These are phyloP conservation scores for Colletotrichum caudatum DNA, from an alignment of 2,329 filamentous ascomycete species.

Conservation along the genomic window DNA sequence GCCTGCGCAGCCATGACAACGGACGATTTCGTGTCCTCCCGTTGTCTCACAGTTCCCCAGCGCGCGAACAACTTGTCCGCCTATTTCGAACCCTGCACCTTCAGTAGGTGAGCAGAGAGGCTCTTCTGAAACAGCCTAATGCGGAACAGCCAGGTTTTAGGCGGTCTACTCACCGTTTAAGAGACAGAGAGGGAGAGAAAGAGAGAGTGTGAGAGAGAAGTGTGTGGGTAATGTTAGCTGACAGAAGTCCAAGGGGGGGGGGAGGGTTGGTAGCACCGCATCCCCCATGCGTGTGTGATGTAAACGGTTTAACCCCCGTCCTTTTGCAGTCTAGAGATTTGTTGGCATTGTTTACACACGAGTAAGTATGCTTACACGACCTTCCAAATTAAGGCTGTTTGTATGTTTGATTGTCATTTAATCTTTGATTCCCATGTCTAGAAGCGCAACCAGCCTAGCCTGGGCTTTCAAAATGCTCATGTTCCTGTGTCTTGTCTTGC, in stretches of 20 bases:
- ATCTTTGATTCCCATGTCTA: background rate
- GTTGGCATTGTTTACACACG: slow-evolving; percentile 21
- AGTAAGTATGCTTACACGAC: background rate
- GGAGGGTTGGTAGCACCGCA: background rate
- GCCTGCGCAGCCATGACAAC: background rate
- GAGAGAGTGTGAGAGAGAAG: background rate
- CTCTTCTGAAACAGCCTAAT: slow-evolving; percentile 37
- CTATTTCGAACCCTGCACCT: slow-evolving; percentile 27
- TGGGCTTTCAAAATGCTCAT: background rate
- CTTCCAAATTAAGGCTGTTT: slow-evolving; percentile 2
- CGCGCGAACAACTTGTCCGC: slow-evolving; percentile 19
- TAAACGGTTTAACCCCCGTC: background rate
- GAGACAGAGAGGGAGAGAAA: background rate
- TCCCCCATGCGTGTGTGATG: background rate
- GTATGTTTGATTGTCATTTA: background rate
- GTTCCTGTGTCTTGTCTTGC: slow-evolving; percentile 15
- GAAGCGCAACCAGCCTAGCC: slow-evolving; percentile 12
- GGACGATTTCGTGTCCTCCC: slow-evolving; percentile 16
- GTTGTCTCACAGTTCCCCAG: slow-evolving; percentile 40
- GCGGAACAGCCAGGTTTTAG: slow-evolving; percentile 27
- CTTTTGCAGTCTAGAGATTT: background rate
- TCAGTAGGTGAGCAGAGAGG: slow-evolving; percentile 26
- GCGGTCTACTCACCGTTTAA: slow-evolving; percentile 18
- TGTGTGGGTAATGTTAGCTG: slow-evolving; percentile 11
- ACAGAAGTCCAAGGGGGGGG: background rate